Conservation (phyloP, 192 early-diverging fungal species). For the Gaertneriomyces sp. region DNA sequence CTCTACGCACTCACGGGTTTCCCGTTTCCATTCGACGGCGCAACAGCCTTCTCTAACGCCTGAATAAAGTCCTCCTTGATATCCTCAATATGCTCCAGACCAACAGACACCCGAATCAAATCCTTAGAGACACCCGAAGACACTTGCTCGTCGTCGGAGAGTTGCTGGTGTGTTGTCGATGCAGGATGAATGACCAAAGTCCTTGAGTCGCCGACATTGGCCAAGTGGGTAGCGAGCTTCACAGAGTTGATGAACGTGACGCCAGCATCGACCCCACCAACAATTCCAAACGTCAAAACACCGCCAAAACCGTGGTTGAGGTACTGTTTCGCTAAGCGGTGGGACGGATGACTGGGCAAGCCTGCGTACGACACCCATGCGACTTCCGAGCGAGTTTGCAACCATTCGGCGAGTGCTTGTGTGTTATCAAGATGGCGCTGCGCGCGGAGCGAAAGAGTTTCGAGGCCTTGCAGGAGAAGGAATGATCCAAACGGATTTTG, state of each 20-base stretch:
- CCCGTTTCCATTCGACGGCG: neutral
- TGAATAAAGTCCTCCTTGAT: conserved; percentile 52
- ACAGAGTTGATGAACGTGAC: conserved; percentile 70
- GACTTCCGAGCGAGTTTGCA: conserved; percentile 68
- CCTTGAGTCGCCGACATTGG: conserved; percentile 92
- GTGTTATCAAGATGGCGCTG: conserved; percentile 82
- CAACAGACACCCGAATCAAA: conserved; percentile 79
- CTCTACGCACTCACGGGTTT: too few relatives aligned
- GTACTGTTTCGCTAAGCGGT: conserved; percentile 79
- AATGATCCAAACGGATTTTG: conserved; percentile 87
- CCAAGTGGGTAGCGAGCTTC: conserved; percentile 82
- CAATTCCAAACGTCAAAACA: conserved; percentile 59
- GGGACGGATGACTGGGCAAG: conserved; percentile 70
- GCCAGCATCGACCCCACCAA: conserved; percentile 53
- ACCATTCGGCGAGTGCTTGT: conserved; percentile 73
- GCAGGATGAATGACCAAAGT: conserved; percentile 85
- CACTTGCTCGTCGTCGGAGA: conserved; percentile 76
- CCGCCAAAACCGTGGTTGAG: conserved; percentile 80
- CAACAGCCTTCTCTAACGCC: conserved; percentile 37
- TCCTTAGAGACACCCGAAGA: conserved; percentile 75
- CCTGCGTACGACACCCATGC: conserved; percentile 89
- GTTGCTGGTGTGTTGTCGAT: conserved; percentile 84
- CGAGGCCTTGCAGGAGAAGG: conserved; percentile 83
- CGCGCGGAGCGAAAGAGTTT: conserved; percentile 85
- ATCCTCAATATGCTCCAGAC: conserved; percentile 69